Percentiles rank a stretch among this genome's conserved stretches.
phyloP scores from a whole-genome alignment of 2,329 filamentous ascomycete species.

The Colletotrichum graminicola region DNA sequence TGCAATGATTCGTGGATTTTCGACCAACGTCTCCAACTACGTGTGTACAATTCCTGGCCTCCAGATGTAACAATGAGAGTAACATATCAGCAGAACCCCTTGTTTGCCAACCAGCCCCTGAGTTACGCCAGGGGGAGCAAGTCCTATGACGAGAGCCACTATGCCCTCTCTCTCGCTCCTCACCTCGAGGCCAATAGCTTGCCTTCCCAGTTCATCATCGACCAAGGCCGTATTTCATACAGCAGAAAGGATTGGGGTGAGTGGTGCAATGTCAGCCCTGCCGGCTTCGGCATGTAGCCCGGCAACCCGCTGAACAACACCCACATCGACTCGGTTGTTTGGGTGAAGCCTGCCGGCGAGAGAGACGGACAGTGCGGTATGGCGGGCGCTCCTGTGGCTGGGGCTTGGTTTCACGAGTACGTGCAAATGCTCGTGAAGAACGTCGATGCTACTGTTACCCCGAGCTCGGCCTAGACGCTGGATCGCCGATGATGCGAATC shows the following conservation, averaged over 20 bases:
- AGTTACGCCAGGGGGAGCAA: slow-evolving; percentile 56
- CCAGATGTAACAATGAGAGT: neutral
- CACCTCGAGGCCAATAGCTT: slow-evolving; percentile 54
- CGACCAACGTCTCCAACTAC: slow-evolving; percentile 61
- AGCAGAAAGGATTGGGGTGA: slow-evolving; percentile 56
- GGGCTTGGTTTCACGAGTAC: slow-evolving; percentile 58
- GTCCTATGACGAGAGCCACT: slow-evolving; percentile 57
- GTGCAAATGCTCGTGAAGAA: slow-evolving; percentile 56
- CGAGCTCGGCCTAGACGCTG: neutral
- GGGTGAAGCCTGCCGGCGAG: slow-evolving; percentile 61
- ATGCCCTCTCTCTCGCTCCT: slow-evolving; percentile 54
- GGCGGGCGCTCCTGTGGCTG: slow-evolving; percentile 53
- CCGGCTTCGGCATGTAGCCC: slow-evolving; percentile 55
- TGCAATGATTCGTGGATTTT: slow-evolving; percentile 54
- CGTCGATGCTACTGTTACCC: slow-evolving; percentile 46
- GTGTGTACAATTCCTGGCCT: neutral
- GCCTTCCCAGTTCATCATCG: slow-evolving; percentile 59
- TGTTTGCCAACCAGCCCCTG: slow-evolving; percentile 53
- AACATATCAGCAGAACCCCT: slow-evolving; percentile 45
- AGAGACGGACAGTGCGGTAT: slow-evolving; percentile 56
- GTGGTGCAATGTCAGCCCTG: slow-evolving; percentile 58
- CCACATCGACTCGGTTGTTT: slow-evolving; percentile 57
- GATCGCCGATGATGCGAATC: too few species aligned
- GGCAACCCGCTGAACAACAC: slow-evolving; percentile 53
- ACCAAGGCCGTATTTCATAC: slow-evolving; percentile 58